phyloP scores from a whole-genome alignment of 2,329 filamentous ascomycete genomes.

The Aspergillus melleus region DNA sequence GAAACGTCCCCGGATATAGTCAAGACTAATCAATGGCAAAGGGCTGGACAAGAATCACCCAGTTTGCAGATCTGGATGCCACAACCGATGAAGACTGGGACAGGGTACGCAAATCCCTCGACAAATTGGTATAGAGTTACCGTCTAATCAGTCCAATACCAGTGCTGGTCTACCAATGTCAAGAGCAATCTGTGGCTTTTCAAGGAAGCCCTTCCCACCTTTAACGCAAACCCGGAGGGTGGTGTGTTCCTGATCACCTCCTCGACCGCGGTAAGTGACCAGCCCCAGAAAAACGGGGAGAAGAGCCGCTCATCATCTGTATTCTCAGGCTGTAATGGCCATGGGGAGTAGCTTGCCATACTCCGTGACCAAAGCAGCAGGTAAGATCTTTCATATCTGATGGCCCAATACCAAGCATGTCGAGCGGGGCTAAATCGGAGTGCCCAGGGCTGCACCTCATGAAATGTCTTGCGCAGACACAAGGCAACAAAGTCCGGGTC shows the following conservation, averaged over 20 bases:
- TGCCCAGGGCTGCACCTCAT: slow-evolving; percentile 60
- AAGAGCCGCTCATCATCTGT: neutral
- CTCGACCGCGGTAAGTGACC: slow-evolving; percentile 55
- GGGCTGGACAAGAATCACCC: slow-evolving; percentile 63
- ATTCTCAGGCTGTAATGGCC: slow-evolving; percentile 47
- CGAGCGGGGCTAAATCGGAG: neutral
- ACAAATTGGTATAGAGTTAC: neutral
- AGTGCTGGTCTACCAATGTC: slow-evolving; percentile 66
- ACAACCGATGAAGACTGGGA: slow-evolving; percentile 65
- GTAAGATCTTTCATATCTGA: slow-evolving; percentile 34
- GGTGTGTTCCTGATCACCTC: slow-evolving; percentile 65
- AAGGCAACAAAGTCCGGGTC: slow-evolving; percentile 62
- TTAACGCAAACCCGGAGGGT: slow-evolving; percentile 62
- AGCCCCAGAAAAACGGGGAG: slow-evolving; percentile 3
- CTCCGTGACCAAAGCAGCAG: slow-evolving; percentile 73
- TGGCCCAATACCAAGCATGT: neutral
- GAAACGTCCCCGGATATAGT: neutral
- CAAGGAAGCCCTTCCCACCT: slow-evolving; percentile 58
- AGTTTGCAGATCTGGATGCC: slow-evolving; percentile 59
- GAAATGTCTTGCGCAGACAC: slow-evolving; percentile 62
- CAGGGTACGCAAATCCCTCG: slow-evolving; percentile 45
- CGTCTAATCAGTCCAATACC: neutral
- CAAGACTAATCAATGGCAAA: slow-evolving; percentile 22
- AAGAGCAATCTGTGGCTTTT: slow-evolving; percentile 56
- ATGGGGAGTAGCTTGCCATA: slow-evolving; percentile 67